phyloP scores from a whole-genome alignment of 331 rosid genomes.

The Spiraea crenata region DNA sequence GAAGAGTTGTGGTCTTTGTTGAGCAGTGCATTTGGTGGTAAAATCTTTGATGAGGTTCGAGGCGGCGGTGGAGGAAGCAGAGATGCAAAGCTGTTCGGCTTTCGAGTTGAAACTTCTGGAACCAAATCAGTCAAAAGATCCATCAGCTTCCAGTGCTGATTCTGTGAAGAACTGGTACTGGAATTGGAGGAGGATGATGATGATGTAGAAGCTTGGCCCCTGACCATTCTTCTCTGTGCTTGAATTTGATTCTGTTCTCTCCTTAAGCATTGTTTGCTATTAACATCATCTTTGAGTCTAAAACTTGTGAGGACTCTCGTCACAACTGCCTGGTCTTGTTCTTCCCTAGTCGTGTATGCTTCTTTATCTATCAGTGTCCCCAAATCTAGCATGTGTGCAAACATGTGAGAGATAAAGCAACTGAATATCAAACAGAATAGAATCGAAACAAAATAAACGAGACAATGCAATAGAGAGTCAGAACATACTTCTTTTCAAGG shows the following conservation, averaged over 20 bases:
- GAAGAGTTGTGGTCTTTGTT: background rate
- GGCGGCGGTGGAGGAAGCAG: constrained; percentile 46
- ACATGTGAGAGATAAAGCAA: background rate
- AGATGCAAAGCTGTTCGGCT: constrained; percentile 24
- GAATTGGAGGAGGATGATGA: constrained; percentile 15
- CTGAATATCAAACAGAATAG: background rate
- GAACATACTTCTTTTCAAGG: constrained; percentile 24
- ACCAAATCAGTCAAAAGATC: constrained; percentile 28
- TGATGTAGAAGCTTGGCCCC: background rate
- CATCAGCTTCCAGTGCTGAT: constrained; percentile 28
- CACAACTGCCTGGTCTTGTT: constrained; percentile 32
- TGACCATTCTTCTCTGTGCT: constrained; percentile 25
- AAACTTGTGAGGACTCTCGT: constrained; percentile 30
- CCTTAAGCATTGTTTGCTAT: constrained; percentile 21
- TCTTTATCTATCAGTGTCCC: constrained; percentile 21
- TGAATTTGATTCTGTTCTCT: constrained; percentile 27
- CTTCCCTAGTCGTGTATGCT: constrained; percentile 17
- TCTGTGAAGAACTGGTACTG: constrained; percentile 5
- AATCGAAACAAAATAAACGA: background rate
- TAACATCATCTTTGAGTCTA: constrained; percentile 24
- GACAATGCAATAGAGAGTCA: background rate
- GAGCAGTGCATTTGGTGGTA: constrained; percentile 17
- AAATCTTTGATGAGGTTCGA: constrained; percentile 33
- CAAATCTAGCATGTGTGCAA: constrained; percentile 23
- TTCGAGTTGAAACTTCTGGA: constrained; percentile 25